These are phyloP conservation scores for Lactuca sativa DNA, from an alignment of 129 eudicot species.

Conservation along the genomic window DNA sequence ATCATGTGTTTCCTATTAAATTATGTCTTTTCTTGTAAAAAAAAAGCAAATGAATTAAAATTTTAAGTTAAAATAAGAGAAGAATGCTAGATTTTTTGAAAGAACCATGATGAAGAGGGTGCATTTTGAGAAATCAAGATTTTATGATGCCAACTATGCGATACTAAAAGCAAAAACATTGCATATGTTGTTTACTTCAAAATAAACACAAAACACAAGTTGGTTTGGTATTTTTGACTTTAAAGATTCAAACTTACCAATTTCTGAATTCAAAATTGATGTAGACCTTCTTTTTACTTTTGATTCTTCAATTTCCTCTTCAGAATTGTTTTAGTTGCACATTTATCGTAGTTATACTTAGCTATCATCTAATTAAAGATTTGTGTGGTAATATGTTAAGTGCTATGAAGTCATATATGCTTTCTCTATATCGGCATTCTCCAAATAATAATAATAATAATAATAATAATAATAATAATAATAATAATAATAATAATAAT, in stretches of 20 bases:
- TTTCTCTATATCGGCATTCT: neutral
- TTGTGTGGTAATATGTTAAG: no score
- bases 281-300: neutral
- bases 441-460: neutral
- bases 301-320: neutral
- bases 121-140: neutral
- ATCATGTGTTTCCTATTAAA: no score
- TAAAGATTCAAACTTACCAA: neutral
- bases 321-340: neutral
- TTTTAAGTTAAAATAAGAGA: no score
- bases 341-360: neutral
- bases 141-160: neutral
- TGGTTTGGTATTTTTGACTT: neutral
- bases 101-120: neutral
- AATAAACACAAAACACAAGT: neutral
- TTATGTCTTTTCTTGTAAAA: no score
- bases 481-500: no score
- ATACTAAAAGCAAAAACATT: constrained; percentile 5
- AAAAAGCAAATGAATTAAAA: no score
- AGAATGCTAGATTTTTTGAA: neutral
- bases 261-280: neutral
- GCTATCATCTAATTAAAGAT: neutral
- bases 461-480: no score
- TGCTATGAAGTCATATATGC: neutral
- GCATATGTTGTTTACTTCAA: constrained; percentile 1